Evolutionary conservation across 129 eudicot genomes (phyloP), one percentile per base, ranked within the genome.

Genomic region (Tagetes erecta): DNA sequence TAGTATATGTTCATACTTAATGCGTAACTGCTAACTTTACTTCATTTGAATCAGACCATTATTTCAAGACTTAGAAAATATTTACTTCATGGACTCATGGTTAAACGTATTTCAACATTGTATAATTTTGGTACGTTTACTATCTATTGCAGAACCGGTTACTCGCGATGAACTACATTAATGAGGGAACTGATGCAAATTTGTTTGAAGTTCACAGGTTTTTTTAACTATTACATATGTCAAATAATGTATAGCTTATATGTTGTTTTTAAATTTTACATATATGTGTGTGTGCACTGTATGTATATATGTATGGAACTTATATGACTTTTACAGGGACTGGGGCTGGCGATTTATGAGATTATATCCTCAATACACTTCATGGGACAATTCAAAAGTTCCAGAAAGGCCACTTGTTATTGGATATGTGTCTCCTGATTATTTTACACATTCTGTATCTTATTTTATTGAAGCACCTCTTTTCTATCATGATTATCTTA

Each of bases 341-440:
- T 91, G 96, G 98, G 98, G 98, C 5, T 73, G 77, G 77, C 94
- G 98, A 5, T 91, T 91, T 80, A 88, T 86, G 96, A 86, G 89
- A 81, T 75, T 91, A 76, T 85, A 81, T 83, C 82, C 89, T 67
- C 97, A 83, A 81, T 91, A 80, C 79, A 84, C 87, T 14, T 79
- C 91, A 27, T 94, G 98, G 98, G 93, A 91, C 69, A 94, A 94
- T 82, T 72, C 86, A 63, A 91, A 86, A 84, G 98, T 81, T 82
- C 96, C 96, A 68, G 97, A 90, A 74, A 84, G 93, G 83, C 89
- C 91, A 62, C 89, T 94, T 82, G 83, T 91, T 68, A 84, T 94
- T 76, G 98, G 96, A 85, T 94, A 94, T 41, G 96, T 91, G 34
- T 94, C 98, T 64, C 98, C 98, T 44, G 98, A 94, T 88, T 94